These are phyloP conservation scores for Tremella fuciformis DNA, from an alignment of 768 basidiomycete genomes.

Conservation along the genomic window DNA sequence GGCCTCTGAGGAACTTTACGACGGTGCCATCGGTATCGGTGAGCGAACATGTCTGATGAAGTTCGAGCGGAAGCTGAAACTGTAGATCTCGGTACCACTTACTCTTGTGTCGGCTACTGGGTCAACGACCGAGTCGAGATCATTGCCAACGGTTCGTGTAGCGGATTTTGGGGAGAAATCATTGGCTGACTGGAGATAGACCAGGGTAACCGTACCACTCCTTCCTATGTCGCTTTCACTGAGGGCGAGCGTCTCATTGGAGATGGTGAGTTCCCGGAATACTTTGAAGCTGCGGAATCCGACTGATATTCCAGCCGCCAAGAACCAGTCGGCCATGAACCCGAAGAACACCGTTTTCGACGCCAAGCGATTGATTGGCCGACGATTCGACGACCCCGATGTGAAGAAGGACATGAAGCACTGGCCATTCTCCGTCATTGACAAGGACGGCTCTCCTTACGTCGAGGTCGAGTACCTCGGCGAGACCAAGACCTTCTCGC, in stretches of 20 bases:
- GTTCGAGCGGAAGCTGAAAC: neutral
- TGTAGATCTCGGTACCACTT: constrained; percentile 53
- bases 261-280: constrained; percentile 64
- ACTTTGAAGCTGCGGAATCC: neutral
- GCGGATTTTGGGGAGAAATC: constrained; percentile 1
- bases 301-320: constrained; percentile 33
- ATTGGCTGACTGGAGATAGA: constrained; percentile 22
- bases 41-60: constrained; percentile 12
- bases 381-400: constrained; percentile 75
- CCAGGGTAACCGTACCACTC: constrained; percentile 96
- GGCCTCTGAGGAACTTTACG: constrained; percentile 73
- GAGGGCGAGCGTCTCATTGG: constrained; percentile 94
- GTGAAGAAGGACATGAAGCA: constrained; percentile 63
- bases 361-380: constrained; percentile 97
- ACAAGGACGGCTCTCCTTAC: constrained; percentile 93
- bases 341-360: constrained; percentile 98
- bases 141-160: constrained; percentile 47
- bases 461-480: constrained; percentile 90
- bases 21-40: constrained; percentile 96
- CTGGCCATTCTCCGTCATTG: constrained; percentile 97
- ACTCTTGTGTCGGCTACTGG: constrained; percentile 56
- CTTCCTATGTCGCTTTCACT: constrained; percentile 99
- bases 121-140: constrained; percentile 55
- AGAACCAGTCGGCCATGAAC: constrained; percentile 99
- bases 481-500: constrained; percentile 94